phyloP scores from a whole-genome alignment of 2,329 filamentous ascomycete genomes.

The Alternaria arborescens region DNA sequence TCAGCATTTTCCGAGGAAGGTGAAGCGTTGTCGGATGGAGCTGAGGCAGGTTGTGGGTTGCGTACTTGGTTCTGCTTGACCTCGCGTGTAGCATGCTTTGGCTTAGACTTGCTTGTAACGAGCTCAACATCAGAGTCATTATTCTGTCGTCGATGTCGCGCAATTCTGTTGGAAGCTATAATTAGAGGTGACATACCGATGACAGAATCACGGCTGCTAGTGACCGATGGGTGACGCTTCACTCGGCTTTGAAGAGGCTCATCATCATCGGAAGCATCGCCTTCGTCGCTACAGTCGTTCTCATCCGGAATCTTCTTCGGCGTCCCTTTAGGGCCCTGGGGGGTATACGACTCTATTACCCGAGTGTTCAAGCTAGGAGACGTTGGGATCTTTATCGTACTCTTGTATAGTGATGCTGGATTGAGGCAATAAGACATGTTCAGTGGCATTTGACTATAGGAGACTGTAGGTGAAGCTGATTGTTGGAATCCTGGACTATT shows the following conservation, averaged over 20 bases:
- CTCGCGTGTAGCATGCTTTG: not conserved
- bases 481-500: not conserved
- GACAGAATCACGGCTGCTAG: slow-evolving; percentile 8
- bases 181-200: not conserved
- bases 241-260: slow-evolving; percentile 25
- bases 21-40: not conserved
- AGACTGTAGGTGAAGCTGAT: too few relatives aligned
- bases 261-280: slow-evolving; percentile 25
- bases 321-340: too few relatives aligned
- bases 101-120: slow-evolving; percentile 6
- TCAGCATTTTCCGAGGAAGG: not conserved
- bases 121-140: slow-evolving; percentile 10
- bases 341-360: not conserved
- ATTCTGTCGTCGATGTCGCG: not conserved
- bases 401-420: not conserved
- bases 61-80: not conserved
- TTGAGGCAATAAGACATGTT: not conserved
- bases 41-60: not conserved
- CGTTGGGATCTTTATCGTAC: not conserved
- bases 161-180: not conserved
- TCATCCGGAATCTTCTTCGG: not conserved
- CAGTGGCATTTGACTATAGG: not conserved
- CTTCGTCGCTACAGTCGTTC: not conserved
- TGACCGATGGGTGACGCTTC: slow-evolving; percentile 15
- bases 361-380: not conserved